Conservation (phyloP, 2,329 filamentous ascomycete species). For the Aspergillus caelatus region DNA sequence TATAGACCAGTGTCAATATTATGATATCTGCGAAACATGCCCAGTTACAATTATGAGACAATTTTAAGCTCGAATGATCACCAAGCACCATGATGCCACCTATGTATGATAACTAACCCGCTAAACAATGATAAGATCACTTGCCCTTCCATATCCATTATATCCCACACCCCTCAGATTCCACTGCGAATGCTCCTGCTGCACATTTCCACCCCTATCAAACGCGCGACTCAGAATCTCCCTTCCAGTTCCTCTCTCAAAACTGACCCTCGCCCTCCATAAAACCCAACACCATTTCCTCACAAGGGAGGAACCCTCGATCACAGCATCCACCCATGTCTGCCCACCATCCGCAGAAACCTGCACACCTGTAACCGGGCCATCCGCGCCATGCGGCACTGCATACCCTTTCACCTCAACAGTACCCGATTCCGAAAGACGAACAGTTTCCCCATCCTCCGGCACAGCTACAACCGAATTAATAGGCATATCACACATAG, state of each 20-base stretch:
- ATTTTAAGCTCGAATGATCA: neutral
- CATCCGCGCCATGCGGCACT: slow-evolving; percentile 55
- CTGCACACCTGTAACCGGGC: slow-evolving; percentile 58
- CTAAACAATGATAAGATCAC: slow-evolving; percentile 49
- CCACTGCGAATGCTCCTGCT: slow-evolving; percentile 55
- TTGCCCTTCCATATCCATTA: slow-evolving; percentile 61
- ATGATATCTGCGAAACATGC: neutral
- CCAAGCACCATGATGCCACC: neutral
- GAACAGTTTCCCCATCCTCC: slow-evolving; percentile 47
- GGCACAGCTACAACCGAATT: slow-evolving; percentile 59
- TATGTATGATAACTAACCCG: neutral
- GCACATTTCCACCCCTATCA: slow-evolving; percentile 56
- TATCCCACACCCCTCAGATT: slow-evolving; percentile 63
- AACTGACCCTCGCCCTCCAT: slow-evolving; percentile 52
- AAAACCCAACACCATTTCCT: slow-evolving; percentile 61
- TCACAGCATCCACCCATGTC: slow-evolving; percentile 54
- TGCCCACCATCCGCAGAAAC: slow-evolving; percentile 54
- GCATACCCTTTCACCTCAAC: slow-evolving; percentile 60
- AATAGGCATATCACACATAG: slow-evolving; percentile 59
- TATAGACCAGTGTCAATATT: slow-evolving; percentile 9
- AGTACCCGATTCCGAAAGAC: slow-evolving; percentile 41
- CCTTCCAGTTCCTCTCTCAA: slow-evolving; percentile 45
- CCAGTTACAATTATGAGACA: neutral
- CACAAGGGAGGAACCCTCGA: slow-evolving; percentile 27
- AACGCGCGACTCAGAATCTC: slow-evolving; percentile 58